Base-by-base conservation (phyloP, 441 rosid species). In the Croton laevigatus region DNA sequence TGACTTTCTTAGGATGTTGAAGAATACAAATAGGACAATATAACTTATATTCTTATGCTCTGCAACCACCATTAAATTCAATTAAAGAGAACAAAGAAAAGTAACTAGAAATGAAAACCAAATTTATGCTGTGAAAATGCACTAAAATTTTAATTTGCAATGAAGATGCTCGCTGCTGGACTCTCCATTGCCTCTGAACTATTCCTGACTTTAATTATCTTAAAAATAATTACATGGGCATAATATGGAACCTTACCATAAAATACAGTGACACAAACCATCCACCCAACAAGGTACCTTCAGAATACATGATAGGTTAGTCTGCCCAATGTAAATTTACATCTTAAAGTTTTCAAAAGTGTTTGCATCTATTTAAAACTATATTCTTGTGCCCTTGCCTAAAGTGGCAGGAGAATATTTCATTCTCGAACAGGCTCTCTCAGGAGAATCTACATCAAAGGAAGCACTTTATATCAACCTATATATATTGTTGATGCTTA, bases 141-240 rank as follows among this genome's bases (percentile, higher is more conserved):
- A 11, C 10, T 37, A 57, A 45, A 36, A n/a, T 27, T 59, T 46
- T 45, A 1, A 17, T 69, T 69, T 36, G 7, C 53, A 32, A 12
- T 40, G 42, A 2, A 48, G 66, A 66, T 59, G 71, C 53, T 36
- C 37, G 17, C 32, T 65, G 62, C n/a, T 40, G 16, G 36, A 65
- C 63, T 38, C 34, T 44, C 17, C 14, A 38, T 45, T 71, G 44
- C 23, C 38, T 54, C 8, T n/a, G 37, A 52, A 38, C 9, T 53
- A 34, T 3, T 53, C 12, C 7, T 38, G 49, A 40, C 11, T 3
- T 46, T 7, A 37, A 27, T 46, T 23, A 9, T 32, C 51, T 6
- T 34, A 17, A 52, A 34, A 62, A 62, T 40, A 22, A 17, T 5
- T 6, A 46, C 5, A 22, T 44, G 34, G 16, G 4, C 3, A 34